Evolutionary conservation across 345 rosid species (phyloP).

Genomic region (Eutrema japonicum): DNA sequence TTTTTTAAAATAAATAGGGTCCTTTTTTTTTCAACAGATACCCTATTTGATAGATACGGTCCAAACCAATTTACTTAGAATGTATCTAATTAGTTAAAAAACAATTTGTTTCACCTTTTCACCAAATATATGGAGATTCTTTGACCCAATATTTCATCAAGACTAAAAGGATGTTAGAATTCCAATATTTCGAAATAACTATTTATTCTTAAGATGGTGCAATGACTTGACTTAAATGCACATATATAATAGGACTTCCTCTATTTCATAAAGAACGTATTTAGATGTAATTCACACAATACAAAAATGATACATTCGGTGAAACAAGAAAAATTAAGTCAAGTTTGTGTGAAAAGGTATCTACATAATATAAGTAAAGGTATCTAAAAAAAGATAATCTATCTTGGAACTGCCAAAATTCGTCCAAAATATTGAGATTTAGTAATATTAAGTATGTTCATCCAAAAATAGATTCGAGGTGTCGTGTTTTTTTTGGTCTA

Average conservation of each 20-base stretch:
- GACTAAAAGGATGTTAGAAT: background rate
- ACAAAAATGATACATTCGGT: too few relatives aligned
- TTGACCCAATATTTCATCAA: background rate
- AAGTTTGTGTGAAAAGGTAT: too few relatives aligned
- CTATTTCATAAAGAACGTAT: too few relatives aligned
- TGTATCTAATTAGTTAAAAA: background rate
- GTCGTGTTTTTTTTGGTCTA: background rate
- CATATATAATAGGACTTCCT: too few relatives aligned
- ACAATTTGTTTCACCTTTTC: background rate
- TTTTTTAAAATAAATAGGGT: too few relatives aligned
- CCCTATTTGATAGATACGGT: background rate
- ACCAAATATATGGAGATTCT: conserved; percentile 4
- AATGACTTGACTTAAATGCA: too few relatives aligned
- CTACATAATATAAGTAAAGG: too few relatives aligned
- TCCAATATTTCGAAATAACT: background rate
- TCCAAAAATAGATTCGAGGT: too few relatives aligned
- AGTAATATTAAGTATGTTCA: background rate
- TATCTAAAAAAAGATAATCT: too few relatives aligned
- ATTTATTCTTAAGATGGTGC: background rate
- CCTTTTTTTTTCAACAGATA: background rate
- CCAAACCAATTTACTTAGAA: background rate
- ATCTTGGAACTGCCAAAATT: too few relatives aligned
- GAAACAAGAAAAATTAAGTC: too few relatives aligned
- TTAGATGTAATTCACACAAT: too few relatives aligned
- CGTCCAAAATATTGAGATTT: background rate